These are phyloP conservation scores for Xylaria longipes DNA, from an alignment of 495 filamentous ascomycete genomes.

Conservation along the genomic window DNA sequence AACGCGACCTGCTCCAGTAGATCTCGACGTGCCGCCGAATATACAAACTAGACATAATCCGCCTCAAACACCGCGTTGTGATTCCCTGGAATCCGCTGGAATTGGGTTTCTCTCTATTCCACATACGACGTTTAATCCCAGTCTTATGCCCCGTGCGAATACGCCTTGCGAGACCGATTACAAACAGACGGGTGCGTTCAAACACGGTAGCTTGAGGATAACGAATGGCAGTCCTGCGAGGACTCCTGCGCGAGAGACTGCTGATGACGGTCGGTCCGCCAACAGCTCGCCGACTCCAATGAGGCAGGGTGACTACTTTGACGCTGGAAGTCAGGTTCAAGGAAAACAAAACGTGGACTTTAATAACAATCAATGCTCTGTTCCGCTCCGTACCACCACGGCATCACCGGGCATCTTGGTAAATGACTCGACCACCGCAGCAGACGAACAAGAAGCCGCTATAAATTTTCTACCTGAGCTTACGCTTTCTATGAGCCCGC, in stretches of 20 bases:
- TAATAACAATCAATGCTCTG: not conserved
- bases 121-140: constrained; percentile 31
- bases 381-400: not conserved
- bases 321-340: not conserved
- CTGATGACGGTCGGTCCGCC: constrained; percentile 4
- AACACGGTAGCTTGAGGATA: constrained; percentile 63
- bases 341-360: not conserved
- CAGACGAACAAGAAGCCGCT: constrained; percentile 10
- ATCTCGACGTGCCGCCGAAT: constrained; percentile 31
- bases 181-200: constrained; percentile 63
- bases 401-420: not conserved
- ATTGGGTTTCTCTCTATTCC: constrained; percentile 44
- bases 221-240: constrained; percentile 60
- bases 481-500: constrained; percentile 18
- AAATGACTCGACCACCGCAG: not conserved
- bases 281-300: constrained; percentile 5
- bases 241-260: constrained; percentile 30
- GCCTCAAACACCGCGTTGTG: constrained; percentile 45
- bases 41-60: constrained; percentile 44
- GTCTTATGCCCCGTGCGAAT: constrained; percentile 44
- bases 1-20: constrained; percentile 43
- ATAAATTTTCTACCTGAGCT: constrained; percentile 15
- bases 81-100: constrained; percentile 45
- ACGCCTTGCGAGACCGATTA: constrained; percentile 58
- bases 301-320: not conserved